These are phyloP conservation scores for Pseudotulostoma volvatum DNA, from an alignment of 495 filamentous ascomycete genomes.

Conservation along the genomic window DNA sequence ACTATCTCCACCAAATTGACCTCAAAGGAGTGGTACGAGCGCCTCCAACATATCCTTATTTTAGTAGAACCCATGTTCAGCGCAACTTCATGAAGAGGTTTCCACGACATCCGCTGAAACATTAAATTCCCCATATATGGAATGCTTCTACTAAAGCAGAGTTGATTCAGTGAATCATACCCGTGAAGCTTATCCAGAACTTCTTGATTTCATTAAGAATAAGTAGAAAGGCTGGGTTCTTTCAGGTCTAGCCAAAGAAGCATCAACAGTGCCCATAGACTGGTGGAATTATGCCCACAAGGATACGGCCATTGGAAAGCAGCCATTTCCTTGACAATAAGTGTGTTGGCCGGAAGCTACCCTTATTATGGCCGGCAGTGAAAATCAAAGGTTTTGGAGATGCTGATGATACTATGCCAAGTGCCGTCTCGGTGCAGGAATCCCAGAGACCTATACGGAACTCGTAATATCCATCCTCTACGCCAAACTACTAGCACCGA, in stretches of 20 bases:
- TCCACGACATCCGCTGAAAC: neutral
- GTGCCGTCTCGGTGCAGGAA: no score
- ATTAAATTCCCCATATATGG: neutral
- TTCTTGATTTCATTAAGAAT: conserved; percentile 3
- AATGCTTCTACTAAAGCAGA: neutral
- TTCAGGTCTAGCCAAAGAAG: neutral
- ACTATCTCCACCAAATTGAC: neutral
- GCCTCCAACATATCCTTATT: neutral
- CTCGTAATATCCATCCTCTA: no score
- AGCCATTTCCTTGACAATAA: neutral
- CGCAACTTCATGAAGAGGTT: conserved; percentile 1
- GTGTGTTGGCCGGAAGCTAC: neutral
- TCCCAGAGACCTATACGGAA: no score
- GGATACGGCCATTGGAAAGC: neutral
- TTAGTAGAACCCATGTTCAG: neutral
- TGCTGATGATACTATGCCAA: no score
- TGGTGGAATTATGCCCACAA: neutral
- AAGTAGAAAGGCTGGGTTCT: no score
- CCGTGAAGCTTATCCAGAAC: neutral
- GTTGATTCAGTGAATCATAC: neutral
- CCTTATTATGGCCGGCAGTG: no score
- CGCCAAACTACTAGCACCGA: no score
- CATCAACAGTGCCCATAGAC: neutral
- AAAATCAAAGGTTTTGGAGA: no score
- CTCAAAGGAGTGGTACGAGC: conserved; percentile 1